phyloP scores from a whole-genome alignment of 2,329 filamentous ascomycete genomes.

The Fonsecaea multimorphosa region DNA sequence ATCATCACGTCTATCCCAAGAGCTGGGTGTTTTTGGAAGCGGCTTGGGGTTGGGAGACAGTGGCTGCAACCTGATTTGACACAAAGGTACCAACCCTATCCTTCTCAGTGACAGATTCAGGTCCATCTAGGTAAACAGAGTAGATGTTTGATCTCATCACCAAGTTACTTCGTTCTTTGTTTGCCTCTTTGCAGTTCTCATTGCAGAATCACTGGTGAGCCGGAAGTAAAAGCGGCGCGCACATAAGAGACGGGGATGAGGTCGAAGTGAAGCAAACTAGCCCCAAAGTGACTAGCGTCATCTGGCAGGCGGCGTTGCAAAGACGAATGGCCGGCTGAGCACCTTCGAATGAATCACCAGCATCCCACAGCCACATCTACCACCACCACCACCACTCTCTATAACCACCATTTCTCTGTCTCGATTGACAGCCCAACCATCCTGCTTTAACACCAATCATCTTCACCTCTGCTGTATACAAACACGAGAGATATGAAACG shows the following conservation, averaged over 20 bases:
- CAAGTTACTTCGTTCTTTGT: neutral
- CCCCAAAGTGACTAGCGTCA: neutral
- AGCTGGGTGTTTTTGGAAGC: neutral
- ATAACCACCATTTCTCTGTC: neutral
- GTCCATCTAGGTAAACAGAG: neutral
- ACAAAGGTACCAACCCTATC: neutral
- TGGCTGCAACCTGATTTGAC: neutral
- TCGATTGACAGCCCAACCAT: neutral
- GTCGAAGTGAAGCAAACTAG: neutral
- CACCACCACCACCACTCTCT: neutral
- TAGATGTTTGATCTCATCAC: neutral
- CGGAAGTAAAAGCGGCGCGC: neutral
- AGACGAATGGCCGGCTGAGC: neutral
- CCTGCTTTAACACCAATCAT: neutral
- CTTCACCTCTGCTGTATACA: neutral
- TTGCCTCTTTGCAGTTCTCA: neutral
- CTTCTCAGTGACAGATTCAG: neutral
- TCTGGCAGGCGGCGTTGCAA: neutral
- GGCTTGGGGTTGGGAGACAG: neutral
- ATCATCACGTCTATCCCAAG: neutral
- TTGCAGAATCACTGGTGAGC: neutral
- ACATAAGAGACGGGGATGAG: neutral
- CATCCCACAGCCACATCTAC: neutral
- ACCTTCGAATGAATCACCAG: neutral
- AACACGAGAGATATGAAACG: slow-evolving; percentile 19